Evolutionary conservation across 2,329 filamentous ascomycete genomes (phyloP).

Genomic region (Ophiocordyceps camponoti-floridani): DNA sequence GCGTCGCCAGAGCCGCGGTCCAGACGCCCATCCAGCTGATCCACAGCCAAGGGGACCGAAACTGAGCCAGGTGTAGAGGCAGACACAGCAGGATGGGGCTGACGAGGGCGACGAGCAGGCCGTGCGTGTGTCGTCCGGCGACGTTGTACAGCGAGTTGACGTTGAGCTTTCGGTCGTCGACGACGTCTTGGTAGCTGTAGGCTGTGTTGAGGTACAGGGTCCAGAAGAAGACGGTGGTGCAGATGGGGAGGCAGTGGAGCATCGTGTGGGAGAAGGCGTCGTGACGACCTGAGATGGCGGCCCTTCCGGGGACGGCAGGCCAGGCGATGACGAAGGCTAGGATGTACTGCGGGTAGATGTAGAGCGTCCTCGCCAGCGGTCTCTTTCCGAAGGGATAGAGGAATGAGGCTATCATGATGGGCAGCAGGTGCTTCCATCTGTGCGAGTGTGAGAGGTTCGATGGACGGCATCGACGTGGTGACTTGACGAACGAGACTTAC

Average conservation of each 20-base stretch:
- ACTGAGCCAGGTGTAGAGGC: not conserved
- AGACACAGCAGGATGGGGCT: not conserved
- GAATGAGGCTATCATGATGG: conserved; percentile 5
- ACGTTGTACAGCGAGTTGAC: conserved; percentile 6
- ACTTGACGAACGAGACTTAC: not conserved
- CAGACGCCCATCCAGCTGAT: conserved; percentile 1
- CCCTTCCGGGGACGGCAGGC: conserved; percentile 7
- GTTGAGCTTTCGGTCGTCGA: conserved; percentile 8
- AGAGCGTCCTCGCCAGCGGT: conserved; percentile 4
- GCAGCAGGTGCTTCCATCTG: conserved; percentile 7
- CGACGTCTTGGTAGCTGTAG: conserved; percentile 9
- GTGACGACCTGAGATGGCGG: conserved; percentile 5
- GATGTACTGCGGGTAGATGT: conserved; percentile 9
- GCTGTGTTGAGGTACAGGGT: conserved; percentile 10
- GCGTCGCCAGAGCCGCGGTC: conserved; percentile 1
- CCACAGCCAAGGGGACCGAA: conserved; percentile 1
- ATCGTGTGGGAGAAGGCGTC: conserved; percentile 5
- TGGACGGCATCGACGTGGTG: too few species aligned
- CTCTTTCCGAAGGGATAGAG: conserved; percentile 9
- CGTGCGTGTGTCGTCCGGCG: not conserved
- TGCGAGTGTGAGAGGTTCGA: not conserved
- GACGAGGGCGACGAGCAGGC: not conserved
- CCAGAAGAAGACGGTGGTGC: conserved; percentile 10
- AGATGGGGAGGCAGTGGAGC: conserved; percentile 6
- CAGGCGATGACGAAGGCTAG: conserved; percentile 8